Evolutionary conservation across 148 eudicot species (phyloP).

Genomic region (Hydrangea macrophylla): DNA sequence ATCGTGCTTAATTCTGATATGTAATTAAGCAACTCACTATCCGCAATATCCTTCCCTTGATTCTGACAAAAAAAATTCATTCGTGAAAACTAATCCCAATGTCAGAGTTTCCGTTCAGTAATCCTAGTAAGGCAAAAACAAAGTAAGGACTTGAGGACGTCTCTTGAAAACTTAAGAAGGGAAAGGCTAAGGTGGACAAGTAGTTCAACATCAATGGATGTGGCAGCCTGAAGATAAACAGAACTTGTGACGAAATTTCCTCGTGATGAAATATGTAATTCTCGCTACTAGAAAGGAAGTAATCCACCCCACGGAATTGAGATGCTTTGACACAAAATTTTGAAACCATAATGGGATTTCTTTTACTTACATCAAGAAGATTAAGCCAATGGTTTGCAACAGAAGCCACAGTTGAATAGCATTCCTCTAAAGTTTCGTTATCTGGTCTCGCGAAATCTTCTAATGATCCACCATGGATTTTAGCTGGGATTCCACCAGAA

Average conservation of each 20-base stretch:
- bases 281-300: too few relatives aligned
- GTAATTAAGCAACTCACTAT: constrained; percentile 89
- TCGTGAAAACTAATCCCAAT: too few relatives aligned
- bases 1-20: constrained; percentile 98
- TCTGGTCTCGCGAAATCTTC: too few relatives aligned
- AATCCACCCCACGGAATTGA: too few relatives aligned
- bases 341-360: neutral
- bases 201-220: too few relatives aligned
- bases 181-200: too few relatives aligned
- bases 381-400: constrained; percentile 99
- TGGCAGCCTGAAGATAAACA: too few relatives aligned
- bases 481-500: constrained; percentile 95
- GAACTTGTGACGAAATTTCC: too few relatives aligned
- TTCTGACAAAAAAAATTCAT: constrained; percentile 55
- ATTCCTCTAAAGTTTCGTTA: constrained; percentile 86
- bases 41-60: constrained; percentile 89
- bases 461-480: constrained; percentile 35
- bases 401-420: constrained; percentile 89
- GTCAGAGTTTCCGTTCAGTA: too few relatives aligned
- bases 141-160: constrained; percentile 6
- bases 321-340: neutral
- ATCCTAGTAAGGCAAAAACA: neutral
- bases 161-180: neutral
- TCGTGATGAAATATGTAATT: too few relatives aligned
- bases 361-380: constrained; percentile 90